Evolutionary conservation across 306 rosid genomes (phyloP), one percentile per base, ranked within the genome.

Genomic region (Vigna mungo): DNA sequence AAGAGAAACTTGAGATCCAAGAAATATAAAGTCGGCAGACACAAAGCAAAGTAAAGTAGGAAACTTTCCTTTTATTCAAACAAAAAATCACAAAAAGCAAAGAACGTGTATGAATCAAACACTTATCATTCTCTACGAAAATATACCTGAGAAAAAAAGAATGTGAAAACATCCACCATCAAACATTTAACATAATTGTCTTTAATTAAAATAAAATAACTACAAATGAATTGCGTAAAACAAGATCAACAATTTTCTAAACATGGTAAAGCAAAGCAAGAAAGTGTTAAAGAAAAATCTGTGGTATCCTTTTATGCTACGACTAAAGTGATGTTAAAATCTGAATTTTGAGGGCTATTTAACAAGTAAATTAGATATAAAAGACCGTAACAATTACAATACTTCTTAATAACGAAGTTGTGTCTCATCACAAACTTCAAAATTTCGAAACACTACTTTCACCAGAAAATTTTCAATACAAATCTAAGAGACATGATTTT

Each of bases 1-100:
- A 52, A 37, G 9, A 52, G 66, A 76, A 20, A 65, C 74, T 76
- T 76, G 74, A n/a, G n/a, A 18, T 5, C 3, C 81, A 77, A 77
- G 81, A 17, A 41, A 66, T 48, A 34, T 47, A 9, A 21, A 65
- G 72, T 21, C 16, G 18, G 46, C 34, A 63, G 18, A 32, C 47
- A 37, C 8, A 37, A 10, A 63, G 13, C 27, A 61, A 16, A 64
- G 36, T 36, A 8, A 36, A 36, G 3, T 4, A 6, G 37, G 39
- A 56, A 43, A 25, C 59, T 20, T 34, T 17, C 18, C 13, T 8
- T 18, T 13, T 75, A 16, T 44, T 39, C n/a, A 11, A 7, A 39
- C 65, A 49, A 2, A 8, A 64, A 16, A 23, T 23, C 25, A 52
- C 17, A 37, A 18, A 52, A 76, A 16, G 3, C 52, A 32, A 5